A percentile compares a stretch with the other conserved stretches of the same genome.
phyloP scores from a whole-genome alignment of 768 basidiomycete species.

The Lentinula sp. region DNA sequence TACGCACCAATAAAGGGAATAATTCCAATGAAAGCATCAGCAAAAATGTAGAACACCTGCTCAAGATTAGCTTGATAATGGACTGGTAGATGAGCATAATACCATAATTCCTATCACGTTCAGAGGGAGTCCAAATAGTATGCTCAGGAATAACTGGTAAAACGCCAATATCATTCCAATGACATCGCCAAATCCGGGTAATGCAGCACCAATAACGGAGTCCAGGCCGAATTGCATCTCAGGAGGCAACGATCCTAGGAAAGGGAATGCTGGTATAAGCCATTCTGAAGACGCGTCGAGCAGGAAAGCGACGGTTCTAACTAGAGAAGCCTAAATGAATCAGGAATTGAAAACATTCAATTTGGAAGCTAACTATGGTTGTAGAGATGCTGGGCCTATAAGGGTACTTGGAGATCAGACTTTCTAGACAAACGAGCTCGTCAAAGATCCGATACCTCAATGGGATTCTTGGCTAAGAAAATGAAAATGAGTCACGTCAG shows the following conservation, averaged over 20 bases:
- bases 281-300: conserved; percentile 11
- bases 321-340: background rate
- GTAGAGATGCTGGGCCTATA: background rate
- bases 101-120: conserved; percentile 8
- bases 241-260: conserved; percentile 5
- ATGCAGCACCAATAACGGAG: conserved; percentile 7
- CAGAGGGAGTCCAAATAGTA: conserved; percentile 8
- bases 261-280: conserved; percentile 9
- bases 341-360: background rate
- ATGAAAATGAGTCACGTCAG: background rate
- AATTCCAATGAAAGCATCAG: conserved; percentile 7
- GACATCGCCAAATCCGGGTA: conserved; percentile 6
- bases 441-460: background rate
- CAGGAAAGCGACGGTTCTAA: conserved; percentile 8
- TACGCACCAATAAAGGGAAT: conserved; percentile 5
- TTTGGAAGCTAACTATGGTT: background rate
- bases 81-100: background rate
- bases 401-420: background rate
- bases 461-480: conserved; percentile 1
- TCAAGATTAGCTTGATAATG: background rate
- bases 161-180: conserved; percentile 6
- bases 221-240: conserved; percentile 10
- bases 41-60: conserved; percentile 6
- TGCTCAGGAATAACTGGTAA: conserved; percentile 9
- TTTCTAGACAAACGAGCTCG: background rate